These are phyloP conservation scores for Sclerotinia minor DNA, from an alignment of 2,329 filamentous ascomycete species.

Conservation along the genomic window DNA sequence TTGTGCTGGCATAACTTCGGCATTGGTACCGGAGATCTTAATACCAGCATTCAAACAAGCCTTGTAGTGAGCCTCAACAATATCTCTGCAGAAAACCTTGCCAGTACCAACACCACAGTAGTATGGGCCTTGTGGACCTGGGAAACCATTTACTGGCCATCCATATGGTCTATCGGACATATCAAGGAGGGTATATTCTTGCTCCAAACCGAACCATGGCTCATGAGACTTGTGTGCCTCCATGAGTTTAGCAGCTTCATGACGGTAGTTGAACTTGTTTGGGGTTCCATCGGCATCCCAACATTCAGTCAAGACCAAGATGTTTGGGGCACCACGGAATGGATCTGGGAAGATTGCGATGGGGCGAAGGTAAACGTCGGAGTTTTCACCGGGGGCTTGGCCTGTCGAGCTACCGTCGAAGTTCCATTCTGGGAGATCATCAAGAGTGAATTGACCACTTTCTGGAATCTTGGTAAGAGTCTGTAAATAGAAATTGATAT, in stretches of 20 bases:
- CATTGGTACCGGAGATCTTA: constrained; percentile 97
- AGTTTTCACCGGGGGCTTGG: constrained; percentile 93
- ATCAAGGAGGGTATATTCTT: constrained; percentile 95
- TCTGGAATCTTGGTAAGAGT: constrained; percentile 61
- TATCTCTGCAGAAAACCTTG: constrained; percentile 97
- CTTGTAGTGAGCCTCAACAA: constrained; percentile 94
- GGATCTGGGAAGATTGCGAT: constrained; percentile 88
- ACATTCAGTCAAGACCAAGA: constrained; percentile 91
- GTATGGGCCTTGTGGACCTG: constrained; percentile 84
- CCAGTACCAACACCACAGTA: constrained; percentile 98
- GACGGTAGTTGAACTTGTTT: constrained; percentile 98
- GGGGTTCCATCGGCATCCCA: constrained; percentile 92
- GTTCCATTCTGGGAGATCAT: constrained; percentile 76
- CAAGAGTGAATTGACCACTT: constrained; percentile 46
- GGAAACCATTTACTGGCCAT: constrained; percentile 80
- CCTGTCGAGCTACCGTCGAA: constrained; percentile 87
- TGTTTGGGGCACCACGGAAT: constrained; percentile 86
- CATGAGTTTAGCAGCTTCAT: constrained; percentile 89
- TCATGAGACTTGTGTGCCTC: constrained; percentile 76
- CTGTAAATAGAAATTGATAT: constrained; percentile 44
- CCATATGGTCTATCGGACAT: constrained; percentile 85
- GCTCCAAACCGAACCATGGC: constrained; percentile 97
- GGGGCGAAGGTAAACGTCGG: constrained; percentile 93
- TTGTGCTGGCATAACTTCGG: constrained; percentile 96
- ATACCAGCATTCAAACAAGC: constrained; percentile 80